Conservation (phyloP, 768 basidiomycete species). For the Lactarius akahatsu region DNA sequence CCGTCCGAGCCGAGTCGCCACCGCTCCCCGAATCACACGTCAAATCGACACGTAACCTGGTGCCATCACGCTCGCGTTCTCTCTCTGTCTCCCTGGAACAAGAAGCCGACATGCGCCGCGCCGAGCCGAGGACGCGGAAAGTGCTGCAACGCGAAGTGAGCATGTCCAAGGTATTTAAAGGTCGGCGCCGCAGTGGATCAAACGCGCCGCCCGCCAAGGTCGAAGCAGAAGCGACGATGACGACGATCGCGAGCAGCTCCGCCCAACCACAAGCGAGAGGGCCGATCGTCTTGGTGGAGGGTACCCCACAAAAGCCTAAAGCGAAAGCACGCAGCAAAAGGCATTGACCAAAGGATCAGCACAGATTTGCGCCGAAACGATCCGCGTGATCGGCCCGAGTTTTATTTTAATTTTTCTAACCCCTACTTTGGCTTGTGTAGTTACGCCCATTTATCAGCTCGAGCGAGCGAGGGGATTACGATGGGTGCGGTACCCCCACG, state of each 20-base stretch:
- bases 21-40: not conserved
- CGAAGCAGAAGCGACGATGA: constrained; percentile 22
- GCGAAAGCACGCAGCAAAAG: constrained; percentile 12
- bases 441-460: not conserved
- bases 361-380: not conserved
- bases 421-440: not conserved
- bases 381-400: not conserved
- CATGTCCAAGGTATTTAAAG: constrained; percentile 72
- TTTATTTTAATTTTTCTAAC: not conserved
- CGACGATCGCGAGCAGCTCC: not conserved
- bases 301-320: constrained; percentile 31
- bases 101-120: constrained; percentile 48
- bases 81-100: constrained; percentile 70
- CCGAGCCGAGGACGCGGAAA: constrained; percentile 42
- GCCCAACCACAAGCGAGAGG: constrained; percentile 29
- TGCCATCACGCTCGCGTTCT: constrained; percentile 35
- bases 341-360: not conserved
- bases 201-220: constrained; percentile 26
- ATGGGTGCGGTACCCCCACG: not conserved
- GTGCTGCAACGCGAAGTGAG: constrained; percentile 69
- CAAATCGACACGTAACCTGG: not conserved
- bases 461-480: not conserved
- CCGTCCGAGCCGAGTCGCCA: not conserved
- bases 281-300: constrained; percentile 32
- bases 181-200: constrained; percentile 34